A percentile compares a stretch with the other conserved stretches of the same genome.
Evolutionary conservation across 2,329 filamentous ascomycete genomes (phyloP).

Genomic region (Fusarium beomiforme): DNA sequence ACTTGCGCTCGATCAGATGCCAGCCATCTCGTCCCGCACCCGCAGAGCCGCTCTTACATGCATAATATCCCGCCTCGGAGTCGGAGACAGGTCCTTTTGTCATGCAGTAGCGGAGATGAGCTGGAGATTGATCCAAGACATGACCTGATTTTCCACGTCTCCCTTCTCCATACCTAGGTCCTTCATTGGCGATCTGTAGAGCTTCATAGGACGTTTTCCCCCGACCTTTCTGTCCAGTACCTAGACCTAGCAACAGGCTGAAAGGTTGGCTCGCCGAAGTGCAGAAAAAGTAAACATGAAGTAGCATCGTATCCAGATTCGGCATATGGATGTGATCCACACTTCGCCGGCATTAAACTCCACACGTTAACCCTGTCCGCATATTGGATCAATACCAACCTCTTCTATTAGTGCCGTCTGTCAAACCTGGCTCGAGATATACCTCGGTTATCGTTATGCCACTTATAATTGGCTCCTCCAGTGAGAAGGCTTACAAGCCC

Average conservation of each 20-base stretch:
- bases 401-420: not conserved
- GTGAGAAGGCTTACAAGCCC: not conserved
- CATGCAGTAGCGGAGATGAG: constrained; percentile 23
- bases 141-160: not conserved
- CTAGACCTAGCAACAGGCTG: not conserved
- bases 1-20: not conserved
- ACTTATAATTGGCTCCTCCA: not conserved
- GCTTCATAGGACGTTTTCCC: not conserved
- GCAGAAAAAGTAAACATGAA: constrained; percentile 10
- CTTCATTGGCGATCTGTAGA: constrained; percentile 13
- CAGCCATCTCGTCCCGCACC: not conserved
- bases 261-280: not conserved
- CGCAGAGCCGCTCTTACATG: constrained; percentile 12
- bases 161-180: not conserved
- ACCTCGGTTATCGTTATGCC: not conserved
- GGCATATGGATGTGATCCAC: constrained; percentile 13
- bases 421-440: not conserved
- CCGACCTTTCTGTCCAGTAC: not conserved
- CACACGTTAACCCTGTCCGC: constrained; percentile 7
- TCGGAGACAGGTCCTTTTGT: constrained; percentile 2
- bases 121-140: not conserved
- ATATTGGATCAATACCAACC: constrained; percentile 23
- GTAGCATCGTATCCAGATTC: constrained; percentile 2
- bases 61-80: constrained; percentile 22
- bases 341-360: constrained; percentile 1